Base-by-base conservation (phyloP, 2,329 filamentous ascomycete species). In the Aspergillus niger region DNA sequence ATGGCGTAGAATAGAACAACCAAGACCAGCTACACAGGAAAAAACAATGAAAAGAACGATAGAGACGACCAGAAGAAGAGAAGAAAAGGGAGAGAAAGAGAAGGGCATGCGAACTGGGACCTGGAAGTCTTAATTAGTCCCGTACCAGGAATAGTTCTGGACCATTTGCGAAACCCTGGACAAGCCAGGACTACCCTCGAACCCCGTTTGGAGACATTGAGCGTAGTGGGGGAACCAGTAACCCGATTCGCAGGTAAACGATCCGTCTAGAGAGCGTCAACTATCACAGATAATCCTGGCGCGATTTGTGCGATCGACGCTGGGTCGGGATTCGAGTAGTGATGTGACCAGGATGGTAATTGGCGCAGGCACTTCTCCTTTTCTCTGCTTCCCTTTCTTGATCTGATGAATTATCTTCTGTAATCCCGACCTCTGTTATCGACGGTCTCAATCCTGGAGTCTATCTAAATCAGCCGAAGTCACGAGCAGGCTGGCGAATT, bases 271-370 rank as follows among this genome's bases (percentile, higher is more conserved):
- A 51, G 17, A 36, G 53, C 20, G 41, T 47, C 48, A 60, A 57
- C 47, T 52, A 59, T 63, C 59, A 61, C 53, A 55, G 53, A 64
- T 59, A 60, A 69, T 69, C 62, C 66, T 67, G 65, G 62, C 60
- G 58, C 60, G 63, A 59, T 65, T 64, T 65, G 63, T 63, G 67
- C 59, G 64, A 67, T 70, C 62, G 63, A 72, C 69, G 60, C 64
- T 60, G 55, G 61, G 53, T 50, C 66, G 63, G 65, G 60, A 62
- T 61, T 64, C 55, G 59, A 65, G 51, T 52, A 59, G 57, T 58
- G 55, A 57, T 58, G 66, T 68, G 65, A 59, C 58, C 48, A 49
- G 48, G 22, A 57, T 62, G 56, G 59, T 69, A 54, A 74, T 75
- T 75, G 72, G 71, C 58, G 44, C 43, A 64, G 55, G 58, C 39